These are phyloP conservation scores for Neurospora africana DNA, from an alignment of 495 filamentous ascomycete species.

Conservation along the genomic window DNA sequence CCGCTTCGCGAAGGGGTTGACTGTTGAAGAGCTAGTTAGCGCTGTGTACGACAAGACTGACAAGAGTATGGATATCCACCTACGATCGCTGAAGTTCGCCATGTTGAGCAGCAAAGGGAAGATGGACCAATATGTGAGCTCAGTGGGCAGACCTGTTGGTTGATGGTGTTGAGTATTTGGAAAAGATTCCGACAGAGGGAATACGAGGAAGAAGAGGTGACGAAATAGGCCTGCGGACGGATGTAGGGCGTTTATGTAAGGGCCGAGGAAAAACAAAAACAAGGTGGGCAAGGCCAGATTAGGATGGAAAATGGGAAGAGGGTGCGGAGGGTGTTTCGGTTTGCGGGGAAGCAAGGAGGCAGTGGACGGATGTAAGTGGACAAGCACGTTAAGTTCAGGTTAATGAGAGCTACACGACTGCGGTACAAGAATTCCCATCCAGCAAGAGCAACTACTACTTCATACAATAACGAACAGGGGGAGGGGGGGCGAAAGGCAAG, in stretches of 20 bases:
- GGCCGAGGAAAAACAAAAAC: neutral
- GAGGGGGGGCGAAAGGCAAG: neutral
- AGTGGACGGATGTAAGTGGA: neutral
- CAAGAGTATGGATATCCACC: neutral
- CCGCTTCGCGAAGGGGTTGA: slow-evolving; percentile 58
- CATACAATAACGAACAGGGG: neutral
- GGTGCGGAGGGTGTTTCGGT: neutral
- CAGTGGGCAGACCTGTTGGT: neutral
- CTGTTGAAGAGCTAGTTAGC: slow-evolving; percentile 17
- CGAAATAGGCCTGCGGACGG: neutral
- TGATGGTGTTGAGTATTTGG: neutral
- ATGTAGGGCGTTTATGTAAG: neutral
- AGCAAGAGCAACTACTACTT: neutral
- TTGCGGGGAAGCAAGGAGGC: neutral
- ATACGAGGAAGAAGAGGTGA: neutral
- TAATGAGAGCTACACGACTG: neutral
- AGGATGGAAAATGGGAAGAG: neutral
- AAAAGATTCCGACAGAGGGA: neutral
- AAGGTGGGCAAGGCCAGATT: neutral
- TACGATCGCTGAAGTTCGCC: slow-evolving; percentile 5
- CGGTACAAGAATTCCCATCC: neutral
- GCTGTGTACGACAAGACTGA: neutral
- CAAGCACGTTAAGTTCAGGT: neutral
- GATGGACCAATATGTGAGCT: neutral
- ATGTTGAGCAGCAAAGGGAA: neutral